These are phyloP conservation scores for Cutaneotrichosporon cavernicola DNA, from an alignment of 1,284 basidiomycete species.

Conservation along the genomic window DNA sequence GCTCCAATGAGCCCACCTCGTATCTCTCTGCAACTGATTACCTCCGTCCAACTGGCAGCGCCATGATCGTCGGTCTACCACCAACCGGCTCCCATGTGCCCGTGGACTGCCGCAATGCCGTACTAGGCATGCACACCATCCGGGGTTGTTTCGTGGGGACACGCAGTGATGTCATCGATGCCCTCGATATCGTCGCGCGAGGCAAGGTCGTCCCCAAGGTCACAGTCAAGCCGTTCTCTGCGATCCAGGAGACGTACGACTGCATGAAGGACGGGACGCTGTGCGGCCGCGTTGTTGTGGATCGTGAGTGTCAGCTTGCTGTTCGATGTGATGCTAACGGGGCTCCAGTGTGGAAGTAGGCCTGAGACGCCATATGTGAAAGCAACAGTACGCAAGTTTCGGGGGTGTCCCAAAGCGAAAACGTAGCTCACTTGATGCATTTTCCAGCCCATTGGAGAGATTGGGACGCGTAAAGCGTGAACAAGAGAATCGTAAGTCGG, in stretches of 20 bases:
- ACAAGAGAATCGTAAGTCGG: no score
- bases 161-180: conserved; percentile 68
- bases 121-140: conserved; percentile 67
- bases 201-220: conserved; percentile 66
- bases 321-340: neutral
- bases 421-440: no score
- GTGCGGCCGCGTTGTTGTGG: conserved; percentile 17
- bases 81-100: conserved; percentile 56
- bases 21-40: conserved; percentile 71
- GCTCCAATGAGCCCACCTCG: conserved; percentile 48
- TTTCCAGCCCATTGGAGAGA: no score
- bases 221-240: conserved; percentile 56
- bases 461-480: no score
- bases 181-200: conserved; percentile 67
- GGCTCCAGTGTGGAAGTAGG: conserved; percentile 13
- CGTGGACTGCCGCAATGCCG: conserved; percentile 67
- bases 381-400: no score
- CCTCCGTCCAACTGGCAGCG: conserved; percentile 61
- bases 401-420: no score
- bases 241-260: conserved; percentile 51
- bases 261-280: conserved; percentile 15
- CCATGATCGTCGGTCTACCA: conserved; percentile 74
- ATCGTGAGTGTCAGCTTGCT: conserved; percentile 12
- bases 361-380: no score
- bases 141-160: conserved; percentile 72